These are phyloP conservation scores for Pseudocercospora crystallina DNA, from an alignment of 2,329 filamentous ascomycete species.

Conservation along the genomic window DNA sequence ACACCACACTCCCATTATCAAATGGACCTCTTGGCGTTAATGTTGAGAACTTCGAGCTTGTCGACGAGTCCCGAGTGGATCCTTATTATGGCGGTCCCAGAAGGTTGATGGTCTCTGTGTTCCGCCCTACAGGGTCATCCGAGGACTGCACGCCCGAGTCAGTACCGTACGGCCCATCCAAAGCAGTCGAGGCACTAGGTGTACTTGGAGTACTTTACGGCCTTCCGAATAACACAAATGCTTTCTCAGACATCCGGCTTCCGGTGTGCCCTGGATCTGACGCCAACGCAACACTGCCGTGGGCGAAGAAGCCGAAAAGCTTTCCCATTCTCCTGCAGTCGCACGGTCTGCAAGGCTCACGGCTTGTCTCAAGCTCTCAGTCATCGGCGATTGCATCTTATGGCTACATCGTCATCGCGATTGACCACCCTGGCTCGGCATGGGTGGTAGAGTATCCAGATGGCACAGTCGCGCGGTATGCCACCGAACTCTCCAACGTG, in stretches of 20 bases:
- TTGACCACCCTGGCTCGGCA: slow-evolving; percentile 53
- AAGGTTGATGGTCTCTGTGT: slow-evolving; percentile 16
- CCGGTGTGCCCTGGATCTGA: slow-evolving; percentile 3
- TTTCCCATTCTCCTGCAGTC: slow-evolving; percentile 43
- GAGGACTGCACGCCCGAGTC: slow-evolving; percentile 5
- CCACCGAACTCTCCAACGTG: not conserved
- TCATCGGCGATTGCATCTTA: slow-evolving; percentile 48
- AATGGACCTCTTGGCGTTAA: not conserved
- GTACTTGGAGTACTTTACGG: slow-evolving; percentile 4
- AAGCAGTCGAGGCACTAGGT: slow-evolving; percentile 13
- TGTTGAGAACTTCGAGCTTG: slow-evolving; percentile 1
- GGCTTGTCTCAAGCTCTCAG: slow-evolving; percentile 46
- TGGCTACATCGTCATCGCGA: slow-evolving; percentile 47
- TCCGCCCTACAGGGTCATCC: slow-evolving; percentile 7
- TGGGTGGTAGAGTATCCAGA: slow-evolving; percentile 49
- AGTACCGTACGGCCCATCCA: slow-evolving; percentile 13
- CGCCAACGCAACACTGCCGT: not conserved
- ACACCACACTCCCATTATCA: not conserved
- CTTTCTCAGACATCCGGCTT: slow-evolving; percentile 7
- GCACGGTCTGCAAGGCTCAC: slow-evolving; percentile 45
- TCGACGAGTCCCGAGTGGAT: slow-evolving; percentile 1
- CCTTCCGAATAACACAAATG: slow-evolving; percentile 17
- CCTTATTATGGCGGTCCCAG: slow-evolving; percentile 7
- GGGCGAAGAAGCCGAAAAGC: not conserved
- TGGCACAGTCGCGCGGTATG: slow-evolving; percentile 35